Conservation (phyloP, 2,329 filamentous ascomycete species). For the Sordariomycetes sp. region DNA sequence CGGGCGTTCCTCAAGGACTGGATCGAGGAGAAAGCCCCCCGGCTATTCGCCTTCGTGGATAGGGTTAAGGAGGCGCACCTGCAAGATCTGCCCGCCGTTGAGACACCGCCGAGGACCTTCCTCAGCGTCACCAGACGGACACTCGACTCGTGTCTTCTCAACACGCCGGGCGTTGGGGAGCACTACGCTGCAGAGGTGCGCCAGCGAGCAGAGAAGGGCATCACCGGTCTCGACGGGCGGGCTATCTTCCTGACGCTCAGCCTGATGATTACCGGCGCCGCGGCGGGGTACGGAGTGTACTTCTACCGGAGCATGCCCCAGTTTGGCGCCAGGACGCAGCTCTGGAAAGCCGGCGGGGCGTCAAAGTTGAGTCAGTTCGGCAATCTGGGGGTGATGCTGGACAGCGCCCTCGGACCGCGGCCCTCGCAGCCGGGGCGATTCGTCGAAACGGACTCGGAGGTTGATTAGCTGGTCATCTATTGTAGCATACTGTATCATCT, state of each 20-base stretch:
- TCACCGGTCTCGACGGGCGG: constrained; percentile 21
- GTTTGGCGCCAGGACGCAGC: constrained; percentile 33
- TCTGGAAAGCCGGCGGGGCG: constrained; percentile 26
- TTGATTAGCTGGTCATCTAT: constrained; percentile 16
- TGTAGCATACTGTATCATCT: constrained; percentile 4
- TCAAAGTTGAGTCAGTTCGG: constrained; percentile 32
- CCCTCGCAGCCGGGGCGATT: constrained; percentile 15
- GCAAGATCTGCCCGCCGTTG: constrained; percentile 12
- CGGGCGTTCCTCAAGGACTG: constrained; percentile 31
- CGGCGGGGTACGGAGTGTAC: constrained; percentile 27
- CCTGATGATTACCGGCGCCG: constrained; percentile 25
- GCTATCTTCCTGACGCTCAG: constrained; percentile 20
- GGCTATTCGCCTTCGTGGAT: constrained; percentile 20
- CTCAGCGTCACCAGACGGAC: constrained; percentile 18
- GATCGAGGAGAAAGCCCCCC: constrained; percentile 20
- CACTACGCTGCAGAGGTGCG: constrained; percentile 26
- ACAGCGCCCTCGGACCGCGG: constrained; percentile 19
- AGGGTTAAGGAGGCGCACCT: constrained; percentile 15
- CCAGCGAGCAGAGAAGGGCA: constrained; percentile 21
- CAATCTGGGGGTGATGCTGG: constrained; percentile 35
- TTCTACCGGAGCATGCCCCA: constrained; percentile 31
- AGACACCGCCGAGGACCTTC: constrained; percentile 8
- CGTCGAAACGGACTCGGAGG: constrained; percentile 24
- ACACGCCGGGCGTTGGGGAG: constrained; percentile 23
- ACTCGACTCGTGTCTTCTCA: constrained; percentile 23